Conservation (phyloP, 108 stramenopile species). For the Skeletonema tropicum region DNA sequence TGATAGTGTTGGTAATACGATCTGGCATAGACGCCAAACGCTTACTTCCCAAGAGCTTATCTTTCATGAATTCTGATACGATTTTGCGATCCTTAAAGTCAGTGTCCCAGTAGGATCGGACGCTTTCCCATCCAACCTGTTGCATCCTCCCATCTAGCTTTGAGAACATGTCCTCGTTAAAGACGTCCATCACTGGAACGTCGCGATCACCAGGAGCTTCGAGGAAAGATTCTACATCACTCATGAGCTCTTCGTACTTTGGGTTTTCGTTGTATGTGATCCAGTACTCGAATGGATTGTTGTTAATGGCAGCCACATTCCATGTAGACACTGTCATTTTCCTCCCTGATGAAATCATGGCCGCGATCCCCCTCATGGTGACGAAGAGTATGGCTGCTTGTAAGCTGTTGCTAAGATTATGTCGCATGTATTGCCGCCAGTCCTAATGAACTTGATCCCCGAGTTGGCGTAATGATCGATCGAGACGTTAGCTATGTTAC, state of each 20-base stretch:
- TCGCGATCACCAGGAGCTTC: slow-evolving; percentile 75
- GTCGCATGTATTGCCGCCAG: too few relatives aligned
- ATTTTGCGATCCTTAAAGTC: slow-evolving; percentile 78
- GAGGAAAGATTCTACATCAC: slow-evolving; percentile 70
- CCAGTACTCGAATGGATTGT: slow-evolving; percentile 94
- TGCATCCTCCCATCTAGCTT: slow-evolving; percentile 55
- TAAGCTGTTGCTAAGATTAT: too few relatives aligned
- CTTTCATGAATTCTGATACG: slow-evolving; percentile 77
- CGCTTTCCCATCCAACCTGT: slow-evolving; percentile 57
- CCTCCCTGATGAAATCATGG: slow-evolving; percentile 36
- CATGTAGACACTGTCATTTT: slow-evolving; percentile 64
- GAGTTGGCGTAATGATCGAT: too few relatives aligned
- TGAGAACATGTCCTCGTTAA: slow-evolving; percentile 75
- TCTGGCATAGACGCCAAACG: slow-evolving; percentile 79
- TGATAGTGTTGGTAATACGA: slow-evolving; percentile 3
- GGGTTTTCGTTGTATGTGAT: slow-evolving; percentile 71
- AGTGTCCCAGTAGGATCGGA: slow-evolving; percentile 65
- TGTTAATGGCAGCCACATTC: slow-evolving; percentile 91
- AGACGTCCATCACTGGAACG: slow-evolving; percentile 69
- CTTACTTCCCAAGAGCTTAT: slow-evolving; percentile 73
- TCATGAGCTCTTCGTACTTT: slow-evolving; percentile 59
- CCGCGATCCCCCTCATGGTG: slow-evolving; percentile 15
- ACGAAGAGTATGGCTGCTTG: too few relatives aligned
- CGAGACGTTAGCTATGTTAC: too few relatives aligned
- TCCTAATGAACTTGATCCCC: too few relatives aligned